Conservation (phyloP, 1,284 basidiomycete genomes). For the Limonomyces culmigenus region DNA sequence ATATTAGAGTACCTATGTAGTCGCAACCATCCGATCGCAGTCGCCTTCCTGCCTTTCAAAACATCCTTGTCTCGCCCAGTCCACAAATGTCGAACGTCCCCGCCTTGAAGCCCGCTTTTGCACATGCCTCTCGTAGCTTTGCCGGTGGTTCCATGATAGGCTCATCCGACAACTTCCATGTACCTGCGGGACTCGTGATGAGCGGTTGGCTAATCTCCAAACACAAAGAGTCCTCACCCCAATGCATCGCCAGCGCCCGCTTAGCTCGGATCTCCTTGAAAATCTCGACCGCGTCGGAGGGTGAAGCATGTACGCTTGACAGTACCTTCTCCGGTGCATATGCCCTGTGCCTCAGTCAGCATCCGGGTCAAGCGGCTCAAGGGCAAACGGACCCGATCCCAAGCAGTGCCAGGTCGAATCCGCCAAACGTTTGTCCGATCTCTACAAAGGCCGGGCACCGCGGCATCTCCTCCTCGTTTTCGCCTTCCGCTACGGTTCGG, state of each 20-base stretch:
- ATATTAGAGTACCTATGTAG: no score
- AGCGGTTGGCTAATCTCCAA: background rate
- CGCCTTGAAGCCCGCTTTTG: conserved; percentile 27
- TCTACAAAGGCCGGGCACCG: conserved; percentile 53
- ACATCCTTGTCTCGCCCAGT: conserved; percentile 33
- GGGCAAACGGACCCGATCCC: conserved; percentile 47
- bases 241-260: conserved; percentile 53
- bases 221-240: conserved; percentile 21
- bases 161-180: conserved; percentile 37
- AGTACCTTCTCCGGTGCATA: conserved; percentile 41
- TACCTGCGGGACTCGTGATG: conserved; percentile 9
- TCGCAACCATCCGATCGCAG: no score
- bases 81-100: conserved; percentile 34
- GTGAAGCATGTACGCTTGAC: conserved; percentile 41
- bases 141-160: conserved; percentile 40
- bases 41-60: no score
- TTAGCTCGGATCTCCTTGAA: conserved; percentile 43
- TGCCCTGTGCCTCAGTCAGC: conserved; percentile 22
- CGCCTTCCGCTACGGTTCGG: conserved; percentile 23
- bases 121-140: conserved; percentile 29
- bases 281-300: conserved; percentile 44
- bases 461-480: conserved; percentile 33
- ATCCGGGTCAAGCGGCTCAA: no score
- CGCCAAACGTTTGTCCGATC: conserved; percentile 43
- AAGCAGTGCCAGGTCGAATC: conserved; percentile 44